These are phyloP conservation scores for Cryptosporidium bovis DNA, from an alignment of 169 alveolate genomes.

Conservation along the genomic window DNA sequence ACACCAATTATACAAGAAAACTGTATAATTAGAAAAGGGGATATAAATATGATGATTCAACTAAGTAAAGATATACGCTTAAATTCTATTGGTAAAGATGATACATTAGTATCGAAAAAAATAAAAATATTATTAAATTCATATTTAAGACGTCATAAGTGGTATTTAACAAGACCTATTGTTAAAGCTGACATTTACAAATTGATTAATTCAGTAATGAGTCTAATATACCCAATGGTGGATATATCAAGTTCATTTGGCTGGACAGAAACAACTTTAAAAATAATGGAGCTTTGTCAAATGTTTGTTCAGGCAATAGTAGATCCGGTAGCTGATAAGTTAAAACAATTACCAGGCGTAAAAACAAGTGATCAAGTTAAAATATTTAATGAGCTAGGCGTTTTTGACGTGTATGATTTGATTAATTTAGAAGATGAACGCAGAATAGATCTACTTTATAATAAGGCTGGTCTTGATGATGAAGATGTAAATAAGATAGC, in stretches of 20 bases:
- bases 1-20: conserved; percentile 42
- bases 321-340: conserved; percentile 87
- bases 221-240: conserved; percentile 95
- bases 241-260: conserved; percentile 97
- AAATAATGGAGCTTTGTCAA: conserved; percentile 96
- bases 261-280: conserved; percentile 93
- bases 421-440: conserved; percentile 95
- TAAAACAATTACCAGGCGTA: conserved; percentile 74
- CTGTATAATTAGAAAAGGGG: conserved; percentile 49
- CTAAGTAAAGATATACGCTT: conserved; percentile 1
- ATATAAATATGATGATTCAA: background rate
- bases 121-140: conserved; percentile 16
- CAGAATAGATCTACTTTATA: conserved; percentile 86
- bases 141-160: conserved; percentile 43
- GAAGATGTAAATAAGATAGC: conserved; percentile 88
- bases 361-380: conserved; percentile 13
- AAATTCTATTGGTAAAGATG: background rate
- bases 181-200: conserved; percentile 66
- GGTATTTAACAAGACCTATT: background rate
- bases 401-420: conserved; percentile 92
- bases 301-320: conserved; percentile 96
- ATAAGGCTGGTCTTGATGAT: conserved; percentile 78
- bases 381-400: conserved; percentile 79
- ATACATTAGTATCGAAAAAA: conserved; percentile 7
- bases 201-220: conserved; percentile 83